phyloP scores from a whole-genome alignment of 352 stramenopile species.

The Globisporangium spiculum region DNA sequence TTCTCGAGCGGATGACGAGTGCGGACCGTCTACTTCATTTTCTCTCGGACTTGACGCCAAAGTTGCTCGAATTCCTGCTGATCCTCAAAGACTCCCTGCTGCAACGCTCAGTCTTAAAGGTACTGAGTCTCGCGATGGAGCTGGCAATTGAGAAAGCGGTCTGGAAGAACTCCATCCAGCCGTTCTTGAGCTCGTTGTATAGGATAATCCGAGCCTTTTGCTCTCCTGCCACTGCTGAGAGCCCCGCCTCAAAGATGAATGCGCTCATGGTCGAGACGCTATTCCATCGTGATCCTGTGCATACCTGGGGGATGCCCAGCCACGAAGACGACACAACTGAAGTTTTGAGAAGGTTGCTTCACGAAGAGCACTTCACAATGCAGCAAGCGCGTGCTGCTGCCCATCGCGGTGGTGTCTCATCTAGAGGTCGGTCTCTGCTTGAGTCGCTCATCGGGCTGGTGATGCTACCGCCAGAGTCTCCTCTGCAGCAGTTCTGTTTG shows the following conservation, averaged over 20 bases:
- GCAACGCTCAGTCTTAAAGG: background rate
- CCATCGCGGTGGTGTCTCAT: background rate
- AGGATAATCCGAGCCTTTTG: constrained; percentile 10
- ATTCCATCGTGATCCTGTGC: constrained; percentile 3
- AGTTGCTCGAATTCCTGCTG: constrained; percentile 3
- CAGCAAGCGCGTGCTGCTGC: background rate
- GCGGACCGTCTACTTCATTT: constrained; percentile 15
- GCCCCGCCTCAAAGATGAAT: constrained; percentile 6
- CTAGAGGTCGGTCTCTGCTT: constrained; percentile 12
- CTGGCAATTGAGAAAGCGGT: constrained; percentile 14
- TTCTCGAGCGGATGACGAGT: constrained; percentile 20
- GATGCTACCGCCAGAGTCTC: constrained; percentile 6
- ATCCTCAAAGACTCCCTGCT: background rate
- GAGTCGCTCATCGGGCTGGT: constrained; percentile 9
- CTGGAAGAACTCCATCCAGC: constrained; percentile 14
- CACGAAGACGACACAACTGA: background rate
- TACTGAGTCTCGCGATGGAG: constrained; percentile 14
- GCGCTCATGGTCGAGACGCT: constrained; percentile 8
- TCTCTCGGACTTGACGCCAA: constrained; percentile 7
- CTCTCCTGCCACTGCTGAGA: background rate
- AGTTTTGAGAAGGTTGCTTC: background rate
- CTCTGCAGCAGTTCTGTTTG: constrained; percentile 8
- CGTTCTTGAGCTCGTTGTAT: constrained; percentile 17
- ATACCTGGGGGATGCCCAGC: background rate
- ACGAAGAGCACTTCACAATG: constrained; percentile 9